Base-by-base conservation (phyloP, 768 basidiomycete genomes). In the Sistotremastrum suecicum region DNA sequence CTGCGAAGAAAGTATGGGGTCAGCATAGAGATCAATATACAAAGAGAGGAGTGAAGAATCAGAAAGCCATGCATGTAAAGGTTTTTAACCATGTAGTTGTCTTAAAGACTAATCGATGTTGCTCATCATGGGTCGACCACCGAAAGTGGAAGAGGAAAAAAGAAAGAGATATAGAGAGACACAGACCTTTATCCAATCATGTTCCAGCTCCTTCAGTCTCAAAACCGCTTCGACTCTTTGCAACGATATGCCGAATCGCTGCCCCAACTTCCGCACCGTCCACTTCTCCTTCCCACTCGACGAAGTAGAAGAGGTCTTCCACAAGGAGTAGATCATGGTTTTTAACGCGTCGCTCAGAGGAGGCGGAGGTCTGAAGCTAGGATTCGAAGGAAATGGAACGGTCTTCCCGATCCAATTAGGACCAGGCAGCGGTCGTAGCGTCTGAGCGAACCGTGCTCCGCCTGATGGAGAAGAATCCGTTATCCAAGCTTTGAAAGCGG, bases 61-160 rank as follows among this genome's bases (percentile, higher is more conserved):
- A 64, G 61, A 65, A 62, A 65, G 61, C 58, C 60, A 66, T 62
- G 43, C 61, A 65, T 65, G 60, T 61, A 53, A 48, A 45, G 48
- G 54, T 59, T 58, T 76, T 66, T 76, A 85, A 86, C 82, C 84
- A 85, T 74, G 64, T 60, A 51, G 51, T 51, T 56, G 80, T 87
- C 87, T 87, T 80, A 62, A 88, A 88, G 86, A 92, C 87, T 91
- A 92, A 92, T 91, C 89, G 81, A 71, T 72, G 63, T 72, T 62
- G 63, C 65, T 74, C 71, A 72, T 77, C 80, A 78, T 72, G 45
- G 39, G 53, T 48, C 38, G 65, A 64, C 58, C 55, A 40, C 55
- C 51, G 50, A 50, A 43, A 30, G 42, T 12, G 29, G 32, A 51
- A 52, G 42, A 30, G 39, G 37, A 37, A 32, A 46, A 30, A 36